Evolutionary conservation across 495 filamentous ascomycete genomes (phyloP), one percentile per base, ranked within the genome.

Genomic region (Podospora tetraspora): DNA sequence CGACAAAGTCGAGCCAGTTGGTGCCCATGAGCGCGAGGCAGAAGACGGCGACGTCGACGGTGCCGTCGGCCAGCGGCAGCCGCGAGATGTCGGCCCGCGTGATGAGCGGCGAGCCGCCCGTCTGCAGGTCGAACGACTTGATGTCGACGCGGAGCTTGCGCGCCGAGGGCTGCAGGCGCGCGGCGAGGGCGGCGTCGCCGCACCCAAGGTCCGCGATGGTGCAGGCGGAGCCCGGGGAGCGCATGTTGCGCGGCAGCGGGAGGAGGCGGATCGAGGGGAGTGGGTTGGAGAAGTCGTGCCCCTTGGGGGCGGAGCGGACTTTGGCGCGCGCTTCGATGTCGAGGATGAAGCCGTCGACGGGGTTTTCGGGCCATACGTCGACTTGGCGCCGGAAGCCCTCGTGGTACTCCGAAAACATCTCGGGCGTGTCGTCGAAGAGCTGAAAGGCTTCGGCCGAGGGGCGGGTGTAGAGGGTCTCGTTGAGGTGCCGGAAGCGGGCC

Each of bases 1-100:
- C 94, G 67, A 98, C 85, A 74, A 97, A 97, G 68, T 91, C 88
- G 23, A 96, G 84, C 92, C 95, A 99, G 79, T 99, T 99, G 19
- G 95, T 98, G 71, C 96, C 95, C 95, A 99, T 99, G 57, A 99
- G 85, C 66, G 94, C 94, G 24, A 99, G 83, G 79, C 95, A 99
- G 82, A 97, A 97, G 64, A 98, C 86, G 9, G 91, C 90, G 19
- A 99, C 83, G 74, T 99, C 92, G 24, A 93, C 89, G 52, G 83
- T 85, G 61, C 85, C 86, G 61, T 93, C 87, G 25, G 80, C 78
- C 1, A 97, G 75, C 0, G 93, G 93, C 3, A 99, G 82, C 66
- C 91, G 85, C 21, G 93, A 89, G 63, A 97, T 92, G 78, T 99
- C 95, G 2, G 95, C 92, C 66, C 89, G 85, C 11, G 92, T 96